phyloP scores from a whole-genome alignment of 2,329 filamentous ascomycete species.

The Aspergillus tanneri region DNA sequence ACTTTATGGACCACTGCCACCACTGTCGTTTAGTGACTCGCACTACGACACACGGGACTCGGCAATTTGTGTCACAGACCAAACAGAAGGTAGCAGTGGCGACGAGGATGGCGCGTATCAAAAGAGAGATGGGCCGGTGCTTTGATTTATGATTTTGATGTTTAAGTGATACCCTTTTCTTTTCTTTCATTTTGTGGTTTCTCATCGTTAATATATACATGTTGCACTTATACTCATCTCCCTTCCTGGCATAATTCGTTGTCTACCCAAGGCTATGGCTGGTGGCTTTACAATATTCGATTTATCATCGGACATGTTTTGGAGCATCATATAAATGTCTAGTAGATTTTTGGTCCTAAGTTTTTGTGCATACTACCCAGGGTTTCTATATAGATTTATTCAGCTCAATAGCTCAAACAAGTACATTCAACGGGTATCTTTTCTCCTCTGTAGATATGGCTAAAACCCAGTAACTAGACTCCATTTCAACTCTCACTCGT shows the following conservation, averaged over 20 bases:
- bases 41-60: constrained; percentile 30
- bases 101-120: constrained; percentile 18
- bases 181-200: constrained; percentile 11
- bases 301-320: constrained; percentile 6
- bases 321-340: constrained; percentile 17
- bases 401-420: not conserved
- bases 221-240: constrained; percentile 4
- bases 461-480: not conserved
- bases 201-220: constrained; percentile 17
- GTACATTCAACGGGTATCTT: not conserved
- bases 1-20: constrained; percentile 41
- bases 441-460: not conserved
- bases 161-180: constrained; percentile 28
- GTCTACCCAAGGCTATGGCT: constrained; percentile 8
- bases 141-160: constrained; percentile 25
- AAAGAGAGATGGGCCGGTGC: constrained; percentile 17
- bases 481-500: not conserved
- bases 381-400: constrained; percentile 20
- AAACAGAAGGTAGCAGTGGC: constrained; percentile 9
- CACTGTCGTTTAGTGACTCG: constrained; percentile 33
- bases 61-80: constrained; percentile 29
- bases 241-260: constrained; percentile 2
- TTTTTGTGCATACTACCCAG: constrained; percentile 27
- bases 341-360: constrained; percentile 21
- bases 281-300: constrained; percentile 1